Percentiles rank a stretch among this genome's conserved stretches.
Evolutionary conservation across 352 stramenopile species (phyloP).

Genomic region (Thraustochytrium striatum): DNA sequence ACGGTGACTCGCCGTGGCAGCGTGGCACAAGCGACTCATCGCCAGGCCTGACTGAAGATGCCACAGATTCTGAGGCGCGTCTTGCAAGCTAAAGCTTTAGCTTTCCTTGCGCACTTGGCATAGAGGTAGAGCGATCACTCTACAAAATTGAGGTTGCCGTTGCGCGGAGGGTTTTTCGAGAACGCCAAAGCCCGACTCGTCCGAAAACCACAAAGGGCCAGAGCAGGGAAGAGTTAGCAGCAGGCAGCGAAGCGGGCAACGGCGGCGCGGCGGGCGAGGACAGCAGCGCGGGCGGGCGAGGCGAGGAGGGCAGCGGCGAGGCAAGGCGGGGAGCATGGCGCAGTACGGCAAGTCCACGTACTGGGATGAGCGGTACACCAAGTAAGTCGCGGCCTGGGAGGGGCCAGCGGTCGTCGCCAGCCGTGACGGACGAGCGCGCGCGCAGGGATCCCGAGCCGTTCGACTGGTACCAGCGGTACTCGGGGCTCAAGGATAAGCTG

Average conservation of each 20-base stretch:
- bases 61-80: too few relatives aligned
- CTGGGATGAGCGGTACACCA: slow-evolving; percentile 47
- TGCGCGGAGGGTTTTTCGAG: too few relatives aligned
- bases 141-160: too few relatives aligned
- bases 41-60: too few relatives aligned
- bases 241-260: neutral
- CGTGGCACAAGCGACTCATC: too few relatives aligned
- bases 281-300: neutral
- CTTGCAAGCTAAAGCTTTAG: too few relatives aligned
- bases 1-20: too few relatives aligned
- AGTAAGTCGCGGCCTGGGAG: neutral
- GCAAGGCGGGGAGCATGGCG: neutral
- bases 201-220: too few relatives aligned
- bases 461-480: slow-evolving; percentile 88
- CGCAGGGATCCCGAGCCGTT: slow-evolving; percentile 82
- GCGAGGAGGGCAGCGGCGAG: neutral
- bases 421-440: neutral
- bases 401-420: neutral
- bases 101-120: too few relatives aligned
- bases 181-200: too few relatives aligned
- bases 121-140: too few relatives aligned
- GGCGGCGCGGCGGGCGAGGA: neutral
- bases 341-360: slow-evolving; percentile 30
- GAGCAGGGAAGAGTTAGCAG: too few relatives aligned
- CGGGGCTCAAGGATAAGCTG: slow-evolving; percentile 78